These are phyloP conservation scores for Pelargonium citronellum DNA, from an alignment of 441 rosid species.

Conservation along the genomic window DNA sequence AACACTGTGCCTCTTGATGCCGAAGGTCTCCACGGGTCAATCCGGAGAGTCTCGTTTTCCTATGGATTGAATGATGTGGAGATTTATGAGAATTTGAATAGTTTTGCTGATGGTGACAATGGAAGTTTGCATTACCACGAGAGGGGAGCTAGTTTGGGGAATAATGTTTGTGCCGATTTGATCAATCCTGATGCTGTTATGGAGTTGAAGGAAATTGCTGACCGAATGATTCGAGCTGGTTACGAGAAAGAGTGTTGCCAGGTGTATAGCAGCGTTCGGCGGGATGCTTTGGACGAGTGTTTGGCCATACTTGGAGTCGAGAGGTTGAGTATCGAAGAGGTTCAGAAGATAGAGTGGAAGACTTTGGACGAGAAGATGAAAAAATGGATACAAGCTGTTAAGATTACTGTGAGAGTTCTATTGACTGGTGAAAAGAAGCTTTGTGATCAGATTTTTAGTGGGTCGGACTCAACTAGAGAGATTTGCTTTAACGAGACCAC, in stretches of 20 bases:
- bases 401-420: slow-evolving; percentile 63
- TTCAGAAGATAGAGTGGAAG: slow-evolving; percentile 85
- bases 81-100: slow-evolving; percentile 60
- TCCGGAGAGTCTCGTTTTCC: slow-evolving; percentile 61
- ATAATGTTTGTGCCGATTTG: slow-evolving; percentile 73
- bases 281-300: slow-evolving; percentile 81
- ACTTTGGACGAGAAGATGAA: slow-evolving; percentile 94
- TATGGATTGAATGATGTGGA: slow-evolving; percentile 49
- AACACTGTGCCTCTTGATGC: slow-evolving; percentile 77
- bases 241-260: slow-evolving; percentile 93
- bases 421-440: slow-evolving; percentile 71
- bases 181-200: slow-evolving; percentile 49
- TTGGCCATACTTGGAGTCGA: slow-evolving; percentile 71
- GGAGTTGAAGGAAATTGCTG: slow-evolving; percentile 75
- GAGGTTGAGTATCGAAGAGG: slow-evolving; percentile 91
- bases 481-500: slow-evolving; percentile 78
- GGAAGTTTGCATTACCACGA: slow-evolving; percentile 36
- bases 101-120: slow-evolving; percentile 26
- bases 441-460: slow-evolving; percentile 68
- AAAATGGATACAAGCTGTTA: slow-evolving; percentile 89
- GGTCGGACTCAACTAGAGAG: slow-evolving; percentile 50
- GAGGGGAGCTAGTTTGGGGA: slow-evolving; percentile 73
- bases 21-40: slow-evolving; percentile 67
- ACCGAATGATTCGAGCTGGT: slow-evolving; percentile 75
- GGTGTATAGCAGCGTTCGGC: slow-evolving; percentile 66